phyloP scores from a whole-genome alignment of 148 eudicot genomes.

The Limonium bicolor region DNA sequence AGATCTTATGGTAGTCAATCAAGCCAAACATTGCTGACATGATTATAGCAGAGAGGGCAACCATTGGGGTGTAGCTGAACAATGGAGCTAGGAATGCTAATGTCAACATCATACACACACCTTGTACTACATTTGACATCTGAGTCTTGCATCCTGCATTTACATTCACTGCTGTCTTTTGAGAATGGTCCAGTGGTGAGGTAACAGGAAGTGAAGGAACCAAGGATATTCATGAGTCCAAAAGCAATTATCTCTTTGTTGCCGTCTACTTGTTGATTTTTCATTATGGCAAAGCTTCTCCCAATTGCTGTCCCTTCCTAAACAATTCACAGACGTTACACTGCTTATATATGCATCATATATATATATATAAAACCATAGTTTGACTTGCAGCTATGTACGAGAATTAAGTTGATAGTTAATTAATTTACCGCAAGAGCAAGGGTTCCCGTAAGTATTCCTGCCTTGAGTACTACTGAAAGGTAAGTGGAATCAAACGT shows the following conservation, averaged over 20 bases:
- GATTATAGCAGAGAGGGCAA: constrained; percentile 79
- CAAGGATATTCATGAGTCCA: constrained; percentile 86
- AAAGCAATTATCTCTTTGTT: constrained; percentile 96
- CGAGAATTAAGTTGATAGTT: too few species aligned
- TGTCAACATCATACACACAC: constrained; percentile 51
- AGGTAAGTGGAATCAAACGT: constrained; percentile 47
- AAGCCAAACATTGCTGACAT: constrained; percentile 85
- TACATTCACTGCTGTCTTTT: constrained; percentile 72
- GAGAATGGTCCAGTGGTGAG: constrained; percentile 96
- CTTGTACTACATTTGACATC: constrained; percentile 73
- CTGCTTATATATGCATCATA: neutral
- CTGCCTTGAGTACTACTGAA: constrained; percentile 51
- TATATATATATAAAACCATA: neutral
- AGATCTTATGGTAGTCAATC: constrained; percentile 46
- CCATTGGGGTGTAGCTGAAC: constrained; percentile 79
- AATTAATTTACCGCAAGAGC: constrained; percentile 65
- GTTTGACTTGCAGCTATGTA: neutral
- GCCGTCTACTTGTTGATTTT: constrained; percentile 70
- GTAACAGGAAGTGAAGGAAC: constrained; percentile 88
- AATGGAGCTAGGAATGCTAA: constrained; percentile 68
- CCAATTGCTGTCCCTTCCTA: constrained; percentile 97
- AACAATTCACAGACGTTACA: neutral
- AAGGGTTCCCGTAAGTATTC: constrained; percentile 49
- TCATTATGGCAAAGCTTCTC: constrained; percentile 68
- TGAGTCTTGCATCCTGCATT: constrained; percentile 70